Evolutionary conservation across 768 basidiomycete genomes (phyloP), one percentile per base, ranked within the genome.

Genomic region (Pulveroboletus sp.): DNA sequence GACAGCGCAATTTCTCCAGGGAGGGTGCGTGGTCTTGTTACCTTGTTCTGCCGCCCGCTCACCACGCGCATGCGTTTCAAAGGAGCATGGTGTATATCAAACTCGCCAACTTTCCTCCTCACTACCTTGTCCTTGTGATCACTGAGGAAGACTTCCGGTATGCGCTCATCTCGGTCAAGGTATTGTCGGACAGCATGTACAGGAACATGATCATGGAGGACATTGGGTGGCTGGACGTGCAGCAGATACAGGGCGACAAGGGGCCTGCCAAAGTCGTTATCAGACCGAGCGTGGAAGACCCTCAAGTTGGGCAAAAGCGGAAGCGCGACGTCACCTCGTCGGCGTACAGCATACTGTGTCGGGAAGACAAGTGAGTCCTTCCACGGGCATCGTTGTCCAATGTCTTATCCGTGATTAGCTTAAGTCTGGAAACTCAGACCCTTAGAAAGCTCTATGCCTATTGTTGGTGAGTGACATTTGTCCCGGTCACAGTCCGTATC

Each of bases 41-140:
- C 14, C 31, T 40, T 23, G 7, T 38, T 10, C 14, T n/a, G 24
- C 4, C 29, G 34, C 43, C 22, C 19, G 9, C n/a, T 10, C 1
- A 20, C 9, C 6, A 19, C 30, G 22, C 32, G 16, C 30, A 31
- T 53, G 8, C 54, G 41, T 29, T 22, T 49, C 54, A 89, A 93
- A 94, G 63, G 81, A 39, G 80, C 78, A 79, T 69, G 37, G 73
- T 93, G 22, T 93, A 83, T 66, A 85, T 93, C 53, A 85, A 88
- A 58, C 76, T 94, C 8, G 63, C 82, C 35, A 86, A 80, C 50
- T 91, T 89, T 61, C 83, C 86, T 1, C 77, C 72, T 38, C 87
- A 94, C 63, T 93, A 91, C 63, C 81, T 96, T 34, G 89, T 91
- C 11, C 76, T 94, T 22, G 84, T 92, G 35, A 80, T 93, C 53